These are phyloP conservation scores for Danielia oregonensis DNA, from an alignment of 805 yeast genomes.

Conservation along the genomic window DNA sequence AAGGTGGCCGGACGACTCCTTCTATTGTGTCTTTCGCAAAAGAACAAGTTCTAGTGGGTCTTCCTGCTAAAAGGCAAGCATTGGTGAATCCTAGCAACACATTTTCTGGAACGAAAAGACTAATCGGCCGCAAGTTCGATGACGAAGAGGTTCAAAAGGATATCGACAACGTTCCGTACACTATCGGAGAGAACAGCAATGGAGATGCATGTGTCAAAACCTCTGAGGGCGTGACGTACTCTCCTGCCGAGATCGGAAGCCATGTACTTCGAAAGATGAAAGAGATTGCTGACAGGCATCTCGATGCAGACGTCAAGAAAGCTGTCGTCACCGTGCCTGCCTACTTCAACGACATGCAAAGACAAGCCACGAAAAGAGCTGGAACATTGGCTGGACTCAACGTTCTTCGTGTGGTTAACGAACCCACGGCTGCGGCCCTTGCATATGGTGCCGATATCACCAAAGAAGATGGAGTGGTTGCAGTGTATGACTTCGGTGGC, in stretches of 20 bases:
- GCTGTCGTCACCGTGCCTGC: slow-evolving; percentile 88
- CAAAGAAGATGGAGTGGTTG: slow-evolving; percentile 46
- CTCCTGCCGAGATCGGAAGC: slow-evolving; percentile 75
- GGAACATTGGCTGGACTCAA: slow-evolving; percentile 74
- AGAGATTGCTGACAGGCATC: slow-evolving; percentile 56
- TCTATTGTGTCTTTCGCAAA: slow-evolving; percentile 67
- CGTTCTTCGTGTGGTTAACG: slow-evolving; percentile 72
- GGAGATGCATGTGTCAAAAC: slow-evolving; percentile 70
- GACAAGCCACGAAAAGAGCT: slow-evolving; percentile 81
- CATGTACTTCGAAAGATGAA: slow-evolving; percentile 61
- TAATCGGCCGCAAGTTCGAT: slow-evolving; percentile 68
- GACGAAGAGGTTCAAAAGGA: slow-evolving; percentile 73
- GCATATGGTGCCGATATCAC: slow-evolving; percentile 86
- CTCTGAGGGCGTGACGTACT: slow-evolving; percentile 38
- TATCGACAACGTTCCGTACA: slow-evolving; percentile 57
- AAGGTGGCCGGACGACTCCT: slow-evolving; percentile 78
- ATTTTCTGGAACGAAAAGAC: slow-evolving; percentile 75
- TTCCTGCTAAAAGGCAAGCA: slow-evolving; percentile 75
- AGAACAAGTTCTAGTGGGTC: slow-evolving; percentile 48
- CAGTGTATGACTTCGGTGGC: slow-evolving; percentile 77
- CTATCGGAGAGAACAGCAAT: slow-evolving; percentile 52
- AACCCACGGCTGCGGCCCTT: slow-evolving; percentile 90
- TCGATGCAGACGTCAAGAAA: slow-evolving; percentile 41
- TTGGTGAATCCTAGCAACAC: slow-evolving; percentile 73
- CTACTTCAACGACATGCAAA: slow-evolving; percentile 75